Evolutionary conservation across 805 yeast genomes (phyloP), one percentile per base, ranked within the genome.

Genomic region (Spathaspora passalidarum): DNA sequence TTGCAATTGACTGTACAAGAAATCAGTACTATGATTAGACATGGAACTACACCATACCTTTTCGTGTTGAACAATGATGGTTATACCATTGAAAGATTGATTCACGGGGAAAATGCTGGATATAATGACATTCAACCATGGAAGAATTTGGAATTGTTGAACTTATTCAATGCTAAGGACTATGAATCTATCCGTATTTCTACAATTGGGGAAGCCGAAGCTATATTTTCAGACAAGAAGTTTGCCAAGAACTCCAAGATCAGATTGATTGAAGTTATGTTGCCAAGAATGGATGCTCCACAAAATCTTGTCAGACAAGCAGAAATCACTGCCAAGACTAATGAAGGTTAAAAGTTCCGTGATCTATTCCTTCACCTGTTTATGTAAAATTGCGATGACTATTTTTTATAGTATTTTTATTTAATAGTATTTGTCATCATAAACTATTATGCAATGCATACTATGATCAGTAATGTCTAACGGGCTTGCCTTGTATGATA

Each of bases 1-100:
- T 72, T 83, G 57, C 89, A 83, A 69, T 75, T 83, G 66, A 82
- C 89, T 11, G 86, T 81, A 29, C 88, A 82, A 70, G 86, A 84
- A 62, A 80, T 83, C 60, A 80, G 86, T 46, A 82, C 86, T 53
- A 76, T 81, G 77, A 72, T 80, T 60, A 78, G 82, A 66, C 79
- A 84, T 84, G 75, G 76, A 50, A 72, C 80, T 57, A 80, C 75
- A 52, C 88, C 88, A 57, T 83, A 83, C 69, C 65, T 84, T 59
- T 83, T 83, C 61, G 80, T 84, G 26, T 73, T 84, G 61, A 84
- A 83, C 72, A 84, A 84, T 68, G 79, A 76, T 52, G 89, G 89
- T 64, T 84, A 83, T 73, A 83, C 89, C 56, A 83, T 83, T 60
- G 88, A 83, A 68, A 80, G 82, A 69, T 75, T 83, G 69, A 82